Percentiles rank a stretch among this genome's conserved stretches.
These are phyloP conservation scores for Stenocarpella maydis DNA, from an alignment of 2,329 filamentous ascomycete genomes.

Conservation along the genomic window DNA sequence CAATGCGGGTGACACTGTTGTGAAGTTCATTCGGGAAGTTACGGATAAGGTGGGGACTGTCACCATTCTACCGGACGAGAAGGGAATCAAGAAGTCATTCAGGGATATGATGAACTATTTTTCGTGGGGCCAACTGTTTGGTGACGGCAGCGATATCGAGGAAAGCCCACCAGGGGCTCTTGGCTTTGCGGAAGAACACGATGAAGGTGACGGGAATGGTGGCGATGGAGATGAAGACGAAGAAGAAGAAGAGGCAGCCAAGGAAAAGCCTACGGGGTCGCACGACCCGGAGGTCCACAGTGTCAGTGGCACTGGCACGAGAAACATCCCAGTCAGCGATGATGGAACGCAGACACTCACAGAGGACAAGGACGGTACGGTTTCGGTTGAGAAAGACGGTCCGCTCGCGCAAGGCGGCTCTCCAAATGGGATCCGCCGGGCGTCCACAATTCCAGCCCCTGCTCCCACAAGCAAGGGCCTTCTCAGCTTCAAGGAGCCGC, in stretches of 20 bases:
- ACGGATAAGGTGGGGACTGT: constrained; percentile 65
- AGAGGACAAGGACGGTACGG: not conserved
- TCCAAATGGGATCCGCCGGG: not conserved
- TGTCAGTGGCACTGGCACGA: constrained; percentile 23
- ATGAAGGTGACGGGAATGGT: too few relatives aligned
- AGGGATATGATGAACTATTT: constrained; percentile 53
- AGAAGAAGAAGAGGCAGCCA: constrained; percentile 35
- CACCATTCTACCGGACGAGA: constrained; percentile 68
- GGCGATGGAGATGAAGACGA: constrained; percentile 35
- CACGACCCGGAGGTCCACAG: constrained; percentile 42
- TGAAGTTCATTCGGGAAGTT: constrained; percentile 65
- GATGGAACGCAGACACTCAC: not conserved
- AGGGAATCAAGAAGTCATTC: constrained; percentile 54
- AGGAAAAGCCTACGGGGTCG: constrained; percentile 19
- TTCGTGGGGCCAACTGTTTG: constrained; percentile 54
- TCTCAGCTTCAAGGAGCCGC: constrained; percentile 28
- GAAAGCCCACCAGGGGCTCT: constrained; percentile 51
- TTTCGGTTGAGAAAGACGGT: not conserved
- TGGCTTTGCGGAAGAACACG: constrained; percentile 39
- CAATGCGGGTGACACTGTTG: constrained; percentile 84
- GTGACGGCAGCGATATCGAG: constrained; percentile 46
- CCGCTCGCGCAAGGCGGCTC: not conserved
- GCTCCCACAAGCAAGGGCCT: not conserved
- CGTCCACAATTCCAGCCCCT: constrained; percentile 27
- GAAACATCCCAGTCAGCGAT: not conserved